These are phyloP conservation scores for Lichtheimia ornata DNA, from an alignment of 371 early-diverging fungal species.

Conservation along the genomic window DNA sequence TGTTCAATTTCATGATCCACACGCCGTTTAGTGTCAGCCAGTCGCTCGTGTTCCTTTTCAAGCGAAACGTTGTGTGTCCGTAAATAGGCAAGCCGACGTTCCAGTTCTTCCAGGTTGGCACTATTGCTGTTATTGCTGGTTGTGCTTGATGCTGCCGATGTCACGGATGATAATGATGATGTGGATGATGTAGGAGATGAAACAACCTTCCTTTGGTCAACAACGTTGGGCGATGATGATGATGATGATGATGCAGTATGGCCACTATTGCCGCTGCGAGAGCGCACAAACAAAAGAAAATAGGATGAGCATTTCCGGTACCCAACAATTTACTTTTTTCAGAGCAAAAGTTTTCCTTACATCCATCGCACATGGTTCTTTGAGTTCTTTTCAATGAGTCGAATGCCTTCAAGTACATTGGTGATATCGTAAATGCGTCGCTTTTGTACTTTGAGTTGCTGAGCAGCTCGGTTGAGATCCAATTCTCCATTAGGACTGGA, in stretches of 20 bases:
- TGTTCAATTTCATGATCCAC: slow-evolving; percentile 35
- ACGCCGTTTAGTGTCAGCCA: slow-evolving; percentile 25
- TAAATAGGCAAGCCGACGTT: slow-evolving; percentile 27
- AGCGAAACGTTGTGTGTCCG: slow-evolving; percentile 29
- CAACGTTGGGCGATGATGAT: too few species aligned
- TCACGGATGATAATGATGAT: neutral
- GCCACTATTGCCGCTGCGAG: too few species aligned
- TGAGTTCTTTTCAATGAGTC: slow-evolving; percentile 74
- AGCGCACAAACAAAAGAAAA: too few species aligned
- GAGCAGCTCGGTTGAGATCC: slow-evolving; percentile 75
- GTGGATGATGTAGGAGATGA: neutral
- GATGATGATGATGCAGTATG: too few species aligned
- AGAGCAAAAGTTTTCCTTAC: slow-evolving; percentile 39
- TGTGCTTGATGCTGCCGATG: slow-evolving; percentile 10
- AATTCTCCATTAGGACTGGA: slow-evolving; percentile 64
- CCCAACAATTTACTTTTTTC: neutral
- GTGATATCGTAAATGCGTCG: slow-evolving; percentile 89
- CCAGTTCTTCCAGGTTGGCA: slow-evolving; percentile 19
- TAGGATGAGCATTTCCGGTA: too few species aligned
- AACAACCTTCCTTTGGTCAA: neutral
- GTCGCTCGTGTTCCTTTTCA: slow-evolving; percentile 29
- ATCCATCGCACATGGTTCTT: slow-evolving; percentile 85
- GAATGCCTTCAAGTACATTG: slow-evolving; percentile 83
- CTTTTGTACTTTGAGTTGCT: slow-evolving; percentile 74
- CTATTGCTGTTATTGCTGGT: slow-evolving; percentile 3